These are phyloP conservation scores for Erysimum cheiranthoides DNA, from an alignment of 345 rosid genomes.

Conservation along the genomic window DNA sequence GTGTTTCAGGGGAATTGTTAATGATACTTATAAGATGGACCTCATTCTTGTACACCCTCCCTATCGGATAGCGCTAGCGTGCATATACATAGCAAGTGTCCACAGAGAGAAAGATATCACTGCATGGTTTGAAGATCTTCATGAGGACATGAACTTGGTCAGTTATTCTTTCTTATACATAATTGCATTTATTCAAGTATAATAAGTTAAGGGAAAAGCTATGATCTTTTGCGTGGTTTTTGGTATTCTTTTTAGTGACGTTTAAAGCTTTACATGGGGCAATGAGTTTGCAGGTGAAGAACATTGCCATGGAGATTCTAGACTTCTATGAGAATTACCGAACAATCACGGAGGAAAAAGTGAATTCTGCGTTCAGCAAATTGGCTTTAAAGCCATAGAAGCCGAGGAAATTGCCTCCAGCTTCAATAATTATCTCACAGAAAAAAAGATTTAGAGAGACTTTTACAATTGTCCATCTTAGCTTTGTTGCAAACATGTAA, in stretches of 20 bases:
- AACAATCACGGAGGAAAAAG: conserved; percentile 44
- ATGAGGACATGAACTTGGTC: conserved; percentile 90
- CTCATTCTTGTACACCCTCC: conserved; percentile 91
- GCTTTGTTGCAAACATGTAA: conserved; percentile 16
- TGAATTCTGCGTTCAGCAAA: conserved; percentile 57
- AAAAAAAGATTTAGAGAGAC: background rate
- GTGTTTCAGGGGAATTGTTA: conserved; percentile 76
- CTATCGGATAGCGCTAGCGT: conserved; percentile 83
- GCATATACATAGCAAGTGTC: conserved; percentile 84
- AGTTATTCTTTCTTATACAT: conserved; percentile 41
- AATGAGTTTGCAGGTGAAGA: conserved; percentile 51
- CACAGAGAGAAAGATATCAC: conserved; percentile 76
- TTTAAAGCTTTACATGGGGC: background rate
- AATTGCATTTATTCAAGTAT: background rate
- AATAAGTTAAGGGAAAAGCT: background rate
- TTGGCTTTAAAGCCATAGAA: conserved; percentile 55
- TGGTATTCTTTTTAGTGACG: background rate
- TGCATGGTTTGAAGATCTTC: conserved; percentile 95
- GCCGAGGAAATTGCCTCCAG: background rate
- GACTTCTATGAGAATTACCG: conserved; percentile 58
- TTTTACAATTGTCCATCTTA: conserved; percentile 11
- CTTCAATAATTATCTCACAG: conserved; percentile 4
- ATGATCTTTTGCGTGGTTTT: background rate
- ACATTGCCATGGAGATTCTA: conserved; percentile 58
- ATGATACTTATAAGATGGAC: conserved; percentile 96